Evolutionary conservation across 805 yeast genomes (phyloP).

Genomic region (Priceomyces medius): DNA sequence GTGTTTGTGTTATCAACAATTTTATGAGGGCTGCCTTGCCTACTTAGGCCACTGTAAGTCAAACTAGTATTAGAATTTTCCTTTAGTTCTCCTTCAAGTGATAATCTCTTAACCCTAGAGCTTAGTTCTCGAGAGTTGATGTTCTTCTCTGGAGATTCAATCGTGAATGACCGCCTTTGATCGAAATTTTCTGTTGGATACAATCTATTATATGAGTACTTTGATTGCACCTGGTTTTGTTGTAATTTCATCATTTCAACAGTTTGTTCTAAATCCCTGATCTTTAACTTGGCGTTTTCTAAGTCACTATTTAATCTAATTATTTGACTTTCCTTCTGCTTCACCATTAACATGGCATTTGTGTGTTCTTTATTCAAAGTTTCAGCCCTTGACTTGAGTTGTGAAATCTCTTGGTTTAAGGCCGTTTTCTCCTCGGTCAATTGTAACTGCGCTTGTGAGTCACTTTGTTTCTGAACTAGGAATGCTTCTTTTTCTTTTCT

Average conservation of each 20-base stretch:
- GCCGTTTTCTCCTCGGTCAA: constrained; percentile 23
- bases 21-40: constrained; percentile 18
- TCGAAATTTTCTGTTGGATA: constrained; percentile 3
- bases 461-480: constrained; percentile 28
- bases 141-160: neutral
- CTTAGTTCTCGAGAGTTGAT: constrained; percentile 37
- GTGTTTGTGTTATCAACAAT: constrained; percentile 14
- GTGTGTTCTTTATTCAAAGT: constrained; percentile 51
- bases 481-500: constrained; percentile 54
- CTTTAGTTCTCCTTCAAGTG: constrained; percentile 29
- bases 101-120: constrained; percentile 39
- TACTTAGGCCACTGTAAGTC: neutral
- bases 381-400: constrained; percentile 32
- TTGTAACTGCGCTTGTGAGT: constrained; percentile 24
- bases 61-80: constrained; percentile 4
- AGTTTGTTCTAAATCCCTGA: constrained; percentile 53
- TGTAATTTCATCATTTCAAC: constrained; percentile 29
- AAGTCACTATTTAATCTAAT: constrained; percentile 60
- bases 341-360: constrained; percentile 48
- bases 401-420: constrained; percentile 24
- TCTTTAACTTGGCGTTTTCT: constrained; percentile 54
- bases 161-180: neutral
- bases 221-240: constrained; percentile 14
- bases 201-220: constrained; percentile 4
- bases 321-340: constrained; percentile 70